Percentiles rank a stretch among this genome's conserved stretches.
phyloP scores from a whole-genome alignment of 2,329 filamentous ascomycete species.

The Sarocladiaceae sp. region DNA sequence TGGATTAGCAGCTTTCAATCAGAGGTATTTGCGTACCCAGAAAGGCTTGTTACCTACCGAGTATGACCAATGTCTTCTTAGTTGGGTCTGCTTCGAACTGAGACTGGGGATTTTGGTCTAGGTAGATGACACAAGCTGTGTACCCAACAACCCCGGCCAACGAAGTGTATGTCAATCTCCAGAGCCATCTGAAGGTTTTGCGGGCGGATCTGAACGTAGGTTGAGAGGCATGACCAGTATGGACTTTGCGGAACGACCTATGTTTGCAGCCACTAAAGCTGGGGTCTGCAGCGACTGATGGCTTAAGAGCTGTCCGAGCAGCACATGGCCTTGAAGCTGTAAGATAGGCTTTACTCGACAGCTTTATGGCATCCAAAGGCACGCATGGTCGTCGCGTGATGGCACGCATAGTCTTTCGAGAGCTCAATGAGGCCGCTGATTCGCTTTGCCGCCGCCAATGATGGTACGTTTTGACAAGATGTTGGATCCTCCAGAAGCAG shows the following conservation, averaged over 20 bases:
- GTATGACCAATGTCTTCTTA: constrained; percentile 96
- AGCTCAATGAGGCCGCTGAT: no score
- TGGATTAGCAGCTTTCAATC: constrained; percentile 2
- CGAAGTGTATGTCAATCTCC: constrained; percentile 78
- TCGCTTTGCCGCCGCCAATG: no score
- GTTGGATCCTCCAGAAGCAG: no score
- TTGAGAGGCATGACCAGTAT: constrained; percentile 46
- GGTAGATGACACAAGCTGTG: constrained; percentile 77
- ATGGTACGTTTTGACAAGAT: no score
- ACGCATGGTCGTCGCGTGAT: no score
- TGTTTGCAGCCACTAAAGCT: constrained; percentile 32
- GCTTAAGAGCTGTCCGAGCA: constrained; percentile 19
- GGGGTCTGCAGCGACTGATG: constrained; percentile 24
- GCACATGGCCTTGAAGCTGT: constrained; percentile 17
- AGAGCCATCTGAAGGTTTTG: constrained; percentile 70
- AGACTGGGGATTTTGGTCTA: constrained; percentile 73
- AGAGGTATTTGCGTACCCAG: constrained; percentile 11
- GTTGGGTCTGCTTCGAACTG: constrained; percentile 76
- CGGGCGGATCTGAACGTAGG: constrained; percentile 58
- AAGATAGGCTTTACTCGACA: constrained; percentile 12
- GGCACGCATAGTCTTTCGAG: no score
- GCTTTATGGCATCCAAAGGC: constrained; percentile 16
- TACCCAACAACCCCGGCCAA: constrained; percentile 65
- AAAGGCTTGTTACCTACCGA: constrained; percentile 59
- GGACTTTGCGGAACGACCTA: constrained; percentile 38